phyloP scores from a whole-genome alignment of 2,329 filamentous ascomycete genomes.

The Fusarium subtropicale region DNA sequence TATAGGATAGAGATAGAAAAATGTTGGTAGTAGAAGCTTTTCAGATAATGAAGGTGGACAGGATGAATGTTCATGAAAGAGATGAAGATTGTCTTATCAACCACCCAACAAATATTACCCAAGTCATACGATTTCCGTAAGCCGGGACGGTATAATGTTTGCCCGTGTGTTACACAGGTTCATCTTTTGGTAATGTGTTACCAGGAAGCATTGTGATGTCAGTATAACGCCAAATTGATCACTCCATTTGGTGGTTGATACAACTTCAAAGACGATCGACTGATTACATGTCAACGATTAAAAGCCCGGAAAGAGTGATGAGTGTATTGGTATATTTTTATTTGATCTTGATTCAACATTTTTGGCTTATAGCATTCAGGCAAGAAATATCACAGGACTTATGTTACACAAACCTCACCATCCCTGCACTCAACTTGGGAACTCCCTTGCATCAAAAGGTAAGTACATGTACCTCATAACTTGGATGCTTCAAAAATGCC shows the following conservation, averaged over 20 bases:
- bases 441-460: background rate
- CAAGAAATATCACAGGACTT: background rate
- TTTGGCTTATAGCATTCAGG: no score
- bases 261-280: no score
- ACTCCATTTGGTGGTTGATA: no score
- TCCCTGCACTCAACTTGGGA: background rate
- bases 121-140: background rate
- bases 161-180: background rate
- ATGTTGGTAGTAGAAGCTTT: background rate
- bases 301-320: no score
- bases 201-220: background rate
- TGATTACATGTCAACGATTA: no score
- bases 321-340: no score
- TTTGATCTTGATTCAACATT: no score
- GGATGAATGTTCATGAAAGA: background rate
- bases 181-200: background rate
- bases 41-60: background rate
- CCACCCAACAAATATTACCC: background rate
- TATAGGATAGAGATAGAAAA: background rate
- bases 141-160: background rate
- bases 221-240: no score
- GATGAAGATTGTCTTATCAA: background rate
- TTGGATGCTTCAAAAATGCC: conserved; percentile 5
- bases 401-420: background rate
- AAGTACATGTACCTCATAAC: background rate